Conservation (phyloP, 2,329 filamentous ascomycete genomes). For the Colletotrichum musae region DNA sequence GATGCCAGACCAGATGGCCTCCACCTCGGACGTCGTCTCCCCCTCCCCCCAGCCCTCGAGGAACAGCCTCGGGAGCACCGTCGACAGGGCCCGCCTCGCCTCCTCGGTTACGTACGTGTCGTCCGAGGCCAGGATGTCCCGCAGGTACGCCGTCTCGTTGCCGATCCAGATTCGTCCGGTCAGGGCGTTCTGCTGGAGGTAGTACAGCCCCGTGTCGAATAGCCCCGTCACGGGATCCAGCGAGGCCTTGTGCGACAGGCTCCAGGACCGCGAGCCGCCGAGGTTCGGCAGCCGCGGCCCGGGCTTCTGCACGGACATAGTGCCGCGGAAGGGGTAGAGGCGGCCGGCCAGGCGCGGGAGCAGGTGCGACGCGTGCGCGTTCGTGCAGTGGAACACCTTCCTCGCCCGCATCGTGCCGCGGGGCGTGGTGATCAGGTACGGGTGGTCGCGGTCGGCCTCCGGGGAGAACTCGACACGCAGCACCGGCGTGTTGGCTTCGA, state of each 20-base stretch:
- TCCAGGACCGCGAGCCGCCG: constrained; percentile 41
- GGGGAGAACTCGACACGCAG: constrained; percentile 40
- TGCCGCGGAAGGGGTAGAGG: constrained; percentile 55
- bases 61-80: constrained; percentile 24
- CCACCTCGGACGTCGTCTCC: constrained; percentile 11
- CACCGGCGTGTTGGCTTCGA: constrained; percentile 50
- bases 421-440: constrained; percentile 51
- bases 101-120: constrained; percentile 10
- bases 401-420: constrained; percentile 52
- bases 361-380: constrained; percentile 57
- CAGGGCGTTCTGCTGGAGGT: constrained; percentile 34
- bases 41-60: constrained; percentile 6
- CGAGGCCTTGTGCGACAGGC: constrained; percentile 1
- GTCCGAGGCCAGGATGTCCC: constrained; percentile 28
- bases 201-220: constrained; percentile 32
- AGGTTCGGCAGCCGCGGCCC: constrained; percentile 34
- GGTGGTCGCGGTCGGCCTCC: constrained; percentile 18
- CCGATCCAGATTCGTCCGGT: constrained; percentile 31
- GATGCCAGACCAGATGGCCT: constrained; percentile 31
- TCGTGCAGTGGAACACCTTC: constrained; percentile 59
- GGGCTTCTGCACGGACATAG: constrained; percentile 59
- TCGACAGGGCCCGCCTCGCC: not conserved
- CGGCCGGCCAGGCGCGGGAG: constrained; percentile 54
- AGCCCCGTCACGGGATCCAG: constrained; percentile 8
- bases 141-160: constrained; percentile 26